Percentiles rank a stretch among this genome's conserved stretches.
Evolutionary conservation across 352 stramenopile genomes (phyloP).

Genomic region (Phytophthora melonis): DNA sequence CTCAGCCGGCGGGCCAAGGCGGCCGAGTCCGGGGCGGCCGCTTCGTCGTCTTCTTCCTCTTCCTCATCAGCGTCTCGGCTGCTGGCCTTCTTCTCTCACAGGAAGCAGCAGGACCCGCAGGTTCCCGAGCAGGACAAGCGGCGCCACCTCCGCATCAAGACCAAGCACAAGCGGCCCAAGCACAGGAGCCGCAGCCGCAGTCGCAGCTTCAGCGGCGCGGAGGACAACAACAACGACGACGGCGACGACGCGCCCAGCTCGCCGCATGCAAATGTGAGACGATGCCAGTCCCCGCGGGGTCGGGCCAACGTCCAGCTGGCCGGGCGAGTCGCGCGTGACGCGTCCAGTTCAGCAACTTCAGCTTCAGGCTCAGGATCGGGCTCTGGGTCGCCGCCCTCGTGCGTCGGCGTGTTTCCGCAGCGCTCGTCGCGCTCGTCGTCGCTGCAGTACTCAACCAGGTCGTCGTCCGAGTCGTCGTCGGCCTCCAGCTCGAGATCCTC

Average conservation of each 20-base stretch:
- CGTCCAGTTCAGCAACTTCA: not conserved
- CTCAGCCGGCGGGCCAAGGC: conserved; percentile 37
- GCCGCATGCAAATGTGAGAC: conserved; percentile 15
- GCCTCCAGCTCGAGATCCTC: conserved; percentile 26
- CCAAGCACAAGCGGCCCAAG: conserved; percentile 7
- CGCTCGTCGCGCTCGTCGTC: conserved; percentile 45
- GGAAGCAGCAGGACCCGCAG: conserved; percentile 13
- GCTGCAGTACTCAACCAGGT: conserved; percentile 35
- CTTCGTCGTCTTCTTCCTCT: conserved; percentile 15
- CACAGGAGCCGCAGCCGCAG: conserved; percentile 20
- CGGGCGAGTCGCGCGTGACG: conserved; percentile 39
- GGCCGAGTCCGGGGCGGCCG: conserved; percentile 15
- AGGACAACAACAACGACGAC: conserved; percentile 22
- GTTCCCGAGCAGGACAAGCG: conserved; percentile 4
- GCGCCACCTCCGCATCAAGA: conserved; percentile 5
- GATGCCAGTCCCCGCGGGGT: conserved; percentile 49
- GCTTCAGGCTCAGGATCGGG: not conserved
- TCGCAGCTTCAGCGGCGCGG: conserved; percentile 32
- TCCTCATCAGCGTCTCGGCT: conserved; percentile 14
- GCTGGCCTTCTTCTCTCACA: conserved; percentile 46
- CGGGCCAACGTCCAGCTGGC: conserved; percentile 51
- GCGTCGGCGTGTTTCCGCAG: conserved; percentile 41
- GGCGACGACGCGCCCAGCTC: not conserved
- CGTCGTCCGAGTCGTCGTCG: conserved; percentile 27
- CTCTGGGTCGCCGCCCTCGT: conserved; percentile 5